Conservation (phyloP, 1,139 yeast genomes). For the Yamadazyma songkhlaensis region DNA sequence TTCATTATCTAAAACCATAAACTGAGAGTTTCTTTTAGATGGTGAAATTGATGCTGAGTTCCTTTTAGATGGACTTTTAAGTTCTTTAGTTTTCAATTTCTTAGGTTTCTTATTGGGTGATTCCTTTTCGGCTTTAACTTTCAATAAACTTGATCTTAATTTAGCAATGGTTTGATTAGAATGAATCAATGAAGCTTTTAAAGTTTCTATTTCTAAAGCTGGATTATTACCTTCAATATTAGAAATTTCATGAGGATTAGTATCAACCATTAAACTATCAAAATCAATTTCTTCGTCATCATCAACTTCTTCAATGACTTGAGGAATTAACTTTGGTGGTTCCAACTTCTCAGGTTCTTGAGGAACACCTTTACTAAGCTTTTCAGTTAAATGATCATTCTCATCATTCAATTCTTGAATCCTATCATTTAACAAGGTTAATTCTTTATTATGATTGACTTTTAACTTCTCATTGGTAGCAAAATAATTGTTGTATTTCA, state of each 20-base stretch:
- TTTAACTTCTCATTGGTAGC: constrained; percentile 35
- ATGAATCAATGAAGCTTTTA: constrained; percentile 62
- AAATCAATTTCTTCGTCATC: constrained; percentile 32
- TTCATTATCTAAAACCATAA: constrained; percentile 26
- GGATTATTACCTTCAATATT: constrained; percentile 45
- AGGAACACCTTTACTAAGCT: constrained; percentile 18
- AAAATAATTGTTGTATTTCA: constrained; percentile 36
- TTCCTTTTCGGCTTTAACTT: constrained; percentile 25
- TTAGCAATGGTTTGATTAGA: constrained; percentile 61
- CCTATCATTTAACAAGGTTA: constrained; percentile 45
- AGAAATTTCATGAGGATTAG: constrained; percentile 26
- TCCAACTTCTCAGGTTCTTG: constrained; percentile 9
- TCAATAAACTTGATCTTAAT: constrained; percentile 49
- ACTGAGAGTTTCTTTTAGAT: constrained; percentile 34
- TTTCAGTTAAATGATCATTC: constrained; percentile 52
- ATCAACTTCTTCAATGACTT: constrained; percentile 11
- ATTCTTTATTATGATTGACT: constrained; percentile 33
- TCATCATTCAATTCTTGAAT: constrained; percentile 62
- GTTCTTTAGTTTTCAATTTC: constrained; percentile 13
- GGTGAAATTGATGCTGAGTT: constrained; percentile 29
- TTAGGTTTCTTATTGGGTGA: constrained; percentile 14
- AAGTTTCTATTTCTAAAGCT: constrained; percentile 64
- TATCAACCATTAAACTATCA: constrained; percentile 33
- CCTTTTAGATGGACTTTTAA: constrained; percentile 22
- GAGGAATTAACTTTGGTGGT: constrained; percentile 15